A percentile compares a stretch with the other conserved stretches of the same genome.
Evolutionary conservation across 179 eudicot genomes (phyloP).

Genomic region (Sideroxylon spinosum): DNA sequence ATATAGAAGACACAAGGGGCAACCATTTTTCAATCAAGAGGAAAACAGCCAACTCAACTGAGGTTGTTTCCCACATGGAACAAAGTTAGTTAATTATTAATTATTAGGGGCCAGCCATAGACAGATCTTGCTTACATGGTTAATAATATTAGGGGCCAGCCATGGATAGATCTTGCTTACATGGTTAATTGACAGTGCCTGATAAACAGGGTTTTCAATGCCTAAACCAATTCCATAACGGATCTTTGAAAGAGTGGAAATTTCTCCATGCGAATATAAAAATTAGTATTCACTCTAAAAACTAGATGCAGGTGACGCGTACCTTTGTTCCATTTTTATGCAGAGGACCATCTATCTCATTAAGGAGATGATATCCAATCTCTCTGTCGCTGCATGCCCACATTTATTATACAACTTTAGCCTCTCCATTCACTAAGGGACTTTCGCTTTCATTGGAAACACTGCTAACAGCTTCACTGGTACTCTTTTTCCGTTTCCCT

Average conservation of each 20-base stretch:
- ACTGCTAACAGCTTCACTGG: constrained; percentile 30
- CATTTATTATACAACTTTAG: constrained; percentile 43
- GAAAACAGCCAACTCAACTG: neutral
- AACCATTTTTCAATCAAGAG: neutral
- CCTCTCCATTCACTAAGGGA: constrained; percentile 54
- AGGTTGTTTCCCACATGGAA: neutral
- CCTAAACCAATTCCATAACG: neutral
- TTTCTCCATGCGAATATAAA: neutral
- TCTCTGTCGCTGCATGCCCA: neutral
- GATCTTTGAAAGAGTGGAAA: neutral
- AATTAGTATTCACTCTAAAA: neutral
- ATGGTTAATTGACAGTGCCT: neutral
- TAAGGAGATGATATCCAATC: neutral
- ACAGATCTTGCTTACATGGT: neutral
- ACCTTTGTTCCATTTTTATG: constrained; percentile 10
- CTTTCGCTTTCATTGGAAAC: constrained; percentile 37
- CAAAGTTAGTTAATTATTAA: too few relatives aligned
- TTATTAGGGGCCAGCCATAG: too few relatives aligned
- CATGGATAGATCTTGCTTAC: neutral
- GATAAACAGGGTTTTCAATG: neutral
- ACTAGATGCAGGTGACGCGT: neutral
- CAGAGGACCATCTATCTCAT: neutral
- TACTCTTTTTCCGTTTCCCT: constrained; percentile 37
- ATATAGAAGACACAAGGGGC: neutral
- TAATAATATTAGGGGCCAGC: neutral